Percentiles rank a stretch among this genome's conserved stretches.
These are phyloP conservation scores for Beauveria bassiana DNA, from an alignment of 2,329 filamentous ascomycete species.

Conservation along the genomic window DNA sequence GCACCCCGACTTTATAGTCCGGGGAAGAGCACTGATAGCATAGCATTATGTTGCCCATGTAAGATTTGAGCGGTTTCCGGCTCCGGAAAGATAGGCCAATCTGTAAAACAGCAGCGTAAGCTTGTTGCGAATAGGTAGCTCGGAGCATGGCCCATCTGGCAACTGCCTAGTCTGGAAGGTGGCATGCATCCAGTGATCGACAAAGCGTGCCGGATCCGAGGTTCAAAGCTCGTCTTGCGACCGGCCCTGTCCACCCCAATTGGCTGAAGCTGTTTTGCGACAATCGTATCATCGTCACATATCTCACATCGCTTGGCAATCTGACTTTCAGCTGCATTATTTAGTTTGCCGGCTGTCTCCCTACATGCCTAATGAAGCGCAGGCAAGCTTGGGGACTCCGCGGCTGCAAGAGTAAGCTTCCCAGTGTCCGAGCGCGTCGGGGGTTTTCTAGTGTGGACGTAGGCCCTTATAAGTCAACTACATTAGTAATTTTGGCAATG, in stretches of 20 bases:
- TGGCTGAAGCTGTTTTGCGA: not conserved
- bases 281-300: not conserved
- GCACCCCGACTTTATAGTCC: not conserved
- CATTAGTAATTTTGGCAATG: no score
- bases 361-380: not conserved
- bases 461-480: no score
- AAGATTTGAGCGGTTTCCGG: not conserved
- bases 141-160: not conserved
- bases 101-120: not conserved
- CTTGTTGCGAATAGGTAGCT: not conserved
- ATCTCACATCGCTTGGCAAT: not conserved
- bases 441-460: no score
- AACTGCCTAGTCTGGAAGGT: constrained; percentile 2
- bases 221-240: not conserved
- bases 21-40: not conserved
- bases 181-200: not conserved
- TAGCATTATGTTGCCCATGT: not conserved
- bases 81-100: not conserved
- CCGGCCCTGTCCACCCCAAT: not conserved
- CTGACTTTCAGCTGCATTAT: not conserved
- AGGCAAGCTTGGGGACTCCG: no score
- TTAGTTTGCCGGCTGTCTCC: not conserved
- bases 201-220: not conserved
- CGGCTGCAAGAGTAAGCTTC: no score
- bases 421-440: no score